Conservation (phyloP, 306 rosid species). For the Purshia tridentata region DNA sequence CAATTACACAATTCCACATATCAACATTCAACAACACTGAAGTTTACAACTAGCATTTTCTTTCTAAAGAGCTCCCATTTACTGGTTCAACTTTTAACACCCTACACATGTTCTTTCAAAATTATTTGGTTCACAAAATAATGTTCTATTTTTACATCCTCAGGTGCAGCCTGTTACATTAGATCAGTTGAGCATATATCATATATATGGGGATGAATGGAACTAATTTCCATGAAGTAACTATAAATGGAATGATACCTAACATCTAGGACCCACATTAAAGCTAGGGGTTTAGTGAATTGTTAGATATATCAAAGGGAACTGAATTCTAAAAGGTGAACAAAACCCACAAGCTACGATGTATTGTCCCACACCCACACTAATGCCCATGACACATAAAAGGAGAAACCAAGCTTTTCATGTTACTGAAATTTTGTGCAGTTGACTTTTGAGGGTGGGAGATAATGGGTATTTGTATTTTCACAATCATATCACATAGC, state of each 20-base stretch:
- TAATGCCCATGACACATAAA: constrained; percentile 14
- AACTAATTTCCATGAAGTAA: constrained; percentile 1
- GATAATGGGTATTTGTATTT: constrained; percentile 14
- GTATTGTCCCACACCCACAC: constrained; percentile 24
- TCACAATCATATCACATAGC: constrained; percentile 27
- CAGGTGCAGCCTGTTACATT: neutral
- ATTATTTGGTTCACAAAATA: constrained; percentile 1
- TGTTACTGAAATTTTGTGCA: constrained; percentile 18
- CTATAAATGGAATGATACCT: constrained; percentile 39
- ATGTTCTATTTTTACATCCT: neutral
- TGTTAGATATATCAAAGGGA: constrained; percentile 10
- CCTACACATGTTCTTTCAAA: neutral
- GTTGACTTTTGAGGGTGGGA: constrained; percentile 35
- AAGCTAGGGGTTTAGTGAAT: constrained; percentile 2
- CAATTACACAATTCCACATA: too few relatives aligned
- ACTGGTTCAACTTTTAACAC: neutral
- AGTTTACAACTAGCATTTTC: too few relatives aligned
- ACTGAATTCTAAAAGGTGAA: constrained; percentile 31
- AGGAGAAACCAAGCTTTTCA: constrained; percentile 7
- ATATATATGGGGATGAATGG: too few relatives aligned
- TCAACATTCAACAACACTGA: too few relatives aligned
- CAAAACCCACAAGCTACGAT: constrained; percentile 29
- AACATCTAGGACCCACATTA: constrained; percentile 32
- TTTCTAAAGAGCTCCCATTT: too few relatives aligned
- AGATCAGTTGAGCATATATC: too few relatives aligned